Evolutionary conservation across 495 filamentous ascomycete genomes (phyloP), one percentile per base, ranked within the genome.

Genomic region (Penicillium soppii): DNA sequence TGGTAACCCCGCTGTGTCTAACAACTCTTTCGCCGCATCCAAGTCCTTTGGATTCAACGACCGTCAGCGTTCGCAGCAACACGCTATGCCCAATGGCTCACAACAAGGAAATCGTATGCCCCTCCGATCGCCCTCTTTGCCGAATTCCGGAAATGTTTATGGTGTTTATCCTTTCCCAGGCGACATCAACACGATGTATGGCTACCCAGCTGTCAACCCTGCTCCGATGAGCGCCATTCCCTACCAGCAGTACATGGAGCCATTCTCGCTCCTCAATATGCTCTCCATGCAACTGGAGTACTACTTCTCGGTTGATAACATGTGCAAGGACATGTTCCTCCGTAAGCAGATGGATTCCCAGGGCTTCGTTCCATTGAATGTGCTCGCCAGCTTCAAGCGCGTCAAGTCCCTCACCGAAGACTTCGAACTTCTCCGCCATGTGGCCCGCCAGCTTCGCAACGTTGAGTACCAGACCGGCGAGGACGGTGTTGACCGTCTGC

Each of bases 301-400:
- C 71, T 98, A 97, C 67, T 94, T 98, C 71, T 97, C 92, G 0
- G 79, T 96, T 7, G 91, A 97, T 56, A 97, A 97, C 66, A 81
- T 97, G 47, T 92, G 89, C 81, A 97, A 95, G 70, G 94, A 98
- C 60, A 79, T 86, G 57, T 97, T 83, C 69, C 79, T 98, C 23
- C 85, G 94, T 25, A 84, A 83, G 53, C 86, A 90, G 45, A 97
- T 98, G 95, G 92, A 98, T 62, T 87, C 83, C 2, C 86, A 96
- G 66, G 94, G 94, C 7, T 98, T 88, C 63, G 91, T 96, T n/a
- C 82, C 79, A 44, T 66, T 98, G 47, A 67, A 66, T 21, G 74
- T 95, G 36, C 84, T 98, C 52, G 85, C 89, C 7, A 75, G 70
- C 33, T 98, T 98, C 75, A 89, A 89, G 61, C 85, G 92, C 41